A percentile compares a stretch with the other conserved stretches of the same genome.
These are phyloP conservation scores for Raphanus hybrid DNA, from an alignment of 441 rosid genomes.

Conservation along the genomic window DNA sequence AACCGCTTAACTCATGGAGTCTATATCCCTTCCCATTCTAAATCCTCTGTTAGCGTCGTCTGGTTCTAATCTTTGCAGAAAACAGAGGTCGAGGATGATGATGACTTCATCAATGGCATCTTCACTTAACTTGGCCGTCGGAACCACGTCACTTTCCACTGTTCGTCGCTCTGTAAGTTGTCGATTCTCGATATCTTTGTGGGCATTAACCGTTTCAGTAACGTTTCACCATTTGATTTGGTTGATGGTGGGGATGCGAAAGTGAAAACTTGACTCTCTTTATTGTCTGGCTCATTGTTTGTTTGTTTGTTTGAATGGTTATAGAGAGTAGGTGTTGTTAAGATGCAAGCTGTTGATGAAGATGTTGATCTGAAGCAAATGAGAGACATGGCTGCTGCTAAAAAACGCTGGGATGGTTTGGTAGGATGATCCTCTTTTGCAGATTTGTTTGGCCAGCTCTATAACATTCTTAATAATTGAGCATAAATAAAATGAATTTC, in stretches of 20 bases:
- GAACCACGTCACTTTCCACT: constrained; percentile 29
- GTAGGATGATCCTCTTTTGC: constrained; percentile 46
- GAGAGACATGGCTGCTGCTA: constrained; percentile 92
- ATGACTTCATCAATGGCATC: constrained; percentile 34
- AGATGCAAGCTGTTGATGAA: constrained; percentile 70
- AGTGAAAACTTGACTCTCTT: not conserved
- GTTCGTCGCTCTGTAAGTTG: constrained; percentile 51
- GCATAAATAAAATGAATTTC: not conserved
- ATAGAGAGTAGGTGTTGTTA: constrained; percentile 49
- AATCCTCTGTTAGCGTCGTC: constrained; percentile 44
- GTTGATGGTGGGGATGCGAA: constrained; percentile 13
- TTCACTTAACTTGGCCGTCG: constrained; percentile 37
- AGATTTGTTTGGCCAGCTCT: not conserved
- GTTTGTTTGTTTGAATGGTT: constrained; percentile 25
- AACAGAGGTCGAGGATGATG: constrained; percentile 35
- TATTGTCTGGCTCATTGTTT: not conserved
- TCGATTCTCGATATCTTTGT: constrained; percentile 5
- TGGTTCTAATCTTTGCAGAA: constrained; percentile 36
- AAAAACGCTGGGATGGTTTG: constrained; percentile 94
- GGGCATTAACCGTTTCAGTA: not conserved
- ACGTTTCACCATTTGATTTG: constrained; percentile 13
- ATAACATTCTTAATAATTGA: not conserved
- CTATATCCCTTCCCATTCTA: constrained; percentile 58
- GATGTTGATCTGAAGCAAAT: constrained; percentile 85
- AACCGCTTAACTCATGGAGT: constrained; percentile 46